These are phyloP conservation scores for Cardamine occulta DNA, from an alignment of 345 rosid species.

Conservation along the genomic window DNA sequence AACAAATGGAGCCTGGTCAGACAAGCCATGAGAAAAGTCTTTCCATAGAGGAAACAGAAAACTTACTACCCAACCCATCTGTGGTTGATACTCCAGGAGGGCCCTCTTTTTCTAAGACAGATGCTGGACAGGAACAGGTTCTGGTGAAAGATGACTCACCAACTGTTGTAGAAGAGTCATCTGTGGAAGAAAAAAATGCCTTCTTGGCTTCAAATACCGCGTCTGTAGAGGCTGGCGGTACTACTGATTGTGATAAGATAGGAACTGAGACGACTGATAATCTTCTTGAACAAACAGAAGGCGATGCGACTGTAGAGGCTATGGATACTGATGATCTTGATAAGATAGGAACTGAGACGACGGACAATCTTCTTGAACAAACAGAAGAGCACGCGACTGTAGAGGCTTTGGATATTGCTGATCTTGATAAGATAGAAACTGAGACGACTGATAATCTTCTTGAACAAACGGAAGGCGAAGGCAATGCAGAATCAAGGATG, in stretches of 20 bases:
- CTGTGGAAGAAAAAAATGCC: constrained; percentile 47
- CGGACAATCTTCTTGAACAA: constrained; percentile 43
- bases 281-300: constrained; percentile 34
- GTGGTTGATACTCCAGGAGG: constrained; percentile 47
- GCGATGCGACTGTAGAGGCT: constrained; percentile 35
- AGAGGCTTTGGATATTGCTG: constrained; percentile 40
- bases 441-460: constrained; percentile 37
- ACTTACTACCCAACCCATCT: constrained; percentile 45
- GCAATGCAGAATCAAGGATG: constrained; percentile 45
- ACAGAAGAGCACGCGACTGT: constrained; percentile 9
- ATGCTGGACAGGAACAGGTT: constrained; percentile 47
- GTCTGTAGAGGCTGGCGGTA: constrained; percentile 38
- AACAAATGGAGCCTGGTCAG: constrained; percentile 71
- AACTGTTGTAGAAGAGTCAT: constrained; percentile 40
- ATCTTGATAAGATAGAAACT: constrained; percentile 41
- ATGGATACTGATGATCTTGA: constrained; percentile 38
- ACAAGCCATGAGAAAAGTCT: constrained; percentile 46
- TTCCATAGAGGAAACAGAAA: constrained; percentile 46
- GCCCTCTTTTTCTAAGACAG: constrained; percentile 47
- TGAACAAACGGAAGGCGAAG: constrained; percentile 44
- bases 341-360: constrained; percentile 36
- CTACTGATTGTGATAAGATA: constrained; percentile 42
- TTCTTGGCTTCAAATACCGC: constrained; percentile 41
- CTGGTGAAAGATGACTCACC: constrained; percentile 49
- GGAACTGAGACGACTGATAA: constrained; percentile 41